Conservation (phyloP, 495 filamentous ascomycete species). For the Parathielavia appendiculata region DNA sequence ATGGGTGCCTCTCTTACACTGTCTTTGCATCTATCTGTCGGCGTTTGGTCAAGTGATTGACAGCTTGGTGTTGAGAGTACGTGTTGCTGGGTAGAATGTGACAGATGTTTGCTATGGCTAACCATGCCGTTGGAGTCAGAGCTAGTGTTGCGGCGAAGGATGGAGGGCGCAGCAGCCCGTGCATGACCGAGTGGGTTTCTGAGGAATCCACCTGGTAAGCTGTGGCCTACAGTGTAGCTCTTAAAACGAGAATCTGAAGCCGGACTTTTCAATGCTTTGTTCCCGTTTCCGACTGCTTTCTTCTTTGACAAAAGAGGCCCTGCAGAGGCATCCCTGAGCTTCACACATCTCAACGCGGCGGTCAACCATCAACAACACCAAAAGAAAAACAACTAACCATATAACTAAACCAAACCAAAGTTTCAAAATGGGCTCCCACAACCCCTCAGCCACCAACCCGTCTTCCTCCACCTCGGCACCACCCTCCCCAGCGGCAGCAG, state of each 20-base stretch:
- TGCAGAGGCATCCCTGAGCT: background rate
- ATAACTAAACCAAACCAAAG: too few relatives aligned
- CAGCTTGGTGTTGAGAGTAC: too few relatives aligned
- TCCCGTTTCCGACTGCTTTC: background rate
- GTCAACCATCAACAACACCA: background rate
- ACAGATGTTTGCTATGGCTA: background rate
- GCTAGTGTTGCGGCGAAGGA: background rate
- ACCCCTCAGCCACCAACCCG: background rate
- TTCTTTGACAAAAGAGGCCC: background rate
- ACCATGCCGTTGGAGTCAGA: background rate
- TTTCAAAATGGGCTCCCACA: slow-evolving; percentile 17
- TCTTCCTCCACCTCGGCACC: slow-evolving; percentile 23
- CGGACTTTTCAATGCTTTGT: slow-evolving; percentile 2
- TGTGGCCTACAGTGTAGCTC: background rate
- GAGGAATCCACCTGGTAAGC: background rate
- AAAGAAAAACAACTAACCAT: background rate
- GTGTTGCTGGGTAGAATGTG: background rate
- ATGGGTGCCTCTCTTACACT: background rate
- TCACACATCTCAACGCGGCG: background rate
- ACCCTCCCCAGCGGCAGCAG: slow-evolving; percentile 40
- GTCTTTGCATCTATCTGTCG: background rate
- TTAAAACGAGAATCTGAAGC: background rate
- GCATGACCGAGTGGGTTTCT: background rate
- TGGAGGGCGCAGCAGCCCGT: background rate
- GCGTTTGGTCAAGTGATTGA: background rate